Evolutionary conservation across 495 filamentous ascomycete genomes (phyloP), one percentile per base, ranked within the genome.

Genomic region (Gamarada debralockiae): DNA sequence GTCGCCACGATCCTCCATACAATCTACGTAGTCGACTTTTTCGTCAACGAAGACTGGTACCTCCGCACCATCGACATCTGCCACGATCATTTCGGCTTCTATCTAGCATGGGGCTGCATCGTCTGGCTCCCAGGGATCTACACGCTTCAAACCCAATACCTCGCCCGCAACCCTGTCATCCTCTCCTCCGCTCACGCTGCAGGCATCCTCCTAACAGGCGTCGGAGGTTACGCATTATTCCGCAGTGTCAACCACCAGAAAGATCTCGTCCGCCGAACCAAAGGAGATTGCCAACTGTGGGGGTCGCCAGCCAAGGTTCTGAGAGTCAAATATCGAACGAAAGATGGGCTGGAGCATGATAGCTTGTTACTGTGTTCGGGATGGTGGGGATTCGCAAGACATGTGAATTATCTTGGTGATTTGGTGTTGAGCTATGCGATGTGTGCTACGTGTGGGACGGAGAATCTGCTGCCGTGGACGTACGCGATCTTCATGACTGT

Each of bases 41-140:
- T 76, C 63, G 58, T 70, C 55, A 73, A 77, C 36, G 75, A 78
- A 57, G 67, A 69, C 41, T 75, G 73, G 73, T 77, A 78, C 43
- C 70, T 77, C 24, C 60, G 68, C 27, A 78, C 74, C 7, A 74
- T 78, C 31, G 75, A 78, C 51, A 78, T 78, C 31, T 65, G 61
- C 18, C 73, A 76, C 40, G 75, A 78, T 42, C 74, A 77, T 55
- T 78, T 75, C 52, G 75, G 75, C 2, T 78, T 75, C 61, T 75
- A 76, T 57, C 67, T 77, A 6, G 70, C 67, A 18, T 78, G 70
- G 70, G 75, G 75, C 24, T 70, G 65, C 31, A 64, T 71, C 18
- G 70, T 69, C 27, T 74, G 67, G 60, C 57, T 78, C 8, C 75
- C 74, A 2, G 63, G 61, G 5, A 53, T 71, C 14, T 78, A 78